These are phyloP conservation scores for Naganishia liquefaciens DNA, from an alignment of 1,284 basidiomycete species.

Conservation along the genomic window DNA sequence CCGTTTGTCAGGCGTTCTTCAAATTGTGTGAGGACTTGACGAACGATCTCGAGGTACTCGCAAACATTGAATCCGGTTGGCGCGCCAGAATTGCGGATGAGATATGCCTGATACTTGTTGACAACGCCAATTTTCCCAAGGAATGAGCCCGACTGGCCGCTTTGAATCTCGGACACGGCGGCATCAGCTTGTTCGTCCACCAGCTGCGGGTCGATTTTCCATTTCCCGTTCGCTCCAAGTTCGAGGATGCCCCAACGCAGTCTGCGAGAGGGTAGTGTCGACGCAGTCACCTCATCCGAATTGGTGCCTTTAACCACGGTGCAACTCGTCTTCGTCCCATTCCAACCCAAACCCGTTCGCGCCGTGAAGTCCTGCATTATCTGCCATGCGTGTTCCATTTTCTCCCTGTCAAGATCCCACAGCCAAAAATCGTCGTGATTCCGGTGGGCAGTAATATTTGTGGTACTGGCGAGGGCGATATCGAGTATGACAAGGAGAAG, in stretches of 20 bases:
- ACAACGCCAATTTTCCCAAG: constrained; percentile 27
- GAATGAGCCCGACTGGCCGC: constrained; percentile 7
- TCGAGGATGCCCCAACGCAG: constrained; percentile 25
- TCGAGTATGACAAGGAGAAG: constrained; percentile 27
- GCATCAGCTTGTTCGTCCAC: constrained; percentile 10
- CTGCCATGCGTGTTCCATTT: constrained; percentile 11
- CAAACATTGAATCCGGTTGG: constrained; percentile 20
- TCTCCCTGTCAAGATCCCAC: constrained; percentile 14
- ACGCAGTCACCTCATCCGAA: neutral
- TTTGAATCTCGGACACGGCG: constrained; percentile 9
- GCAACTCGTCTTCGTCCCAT: constrained; percentile 25
- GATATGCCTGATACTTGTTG: constrained; percentile 28
- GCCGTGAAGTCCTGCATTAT: constrained; percentile 26
- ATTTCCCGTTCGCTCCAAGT: constrained; percentile 8
- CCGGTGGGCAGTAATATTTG: constrained; percentile 15
- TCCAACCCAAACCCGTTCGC: constrained; percentile 24
- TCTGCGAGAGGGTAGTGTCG: constrained; percentile 3
- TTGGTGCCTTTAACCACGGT: constrained; percentile 8
- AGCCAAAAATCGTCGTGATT: constrained; percentile 33
- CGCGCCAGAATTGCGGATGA: constrained; percentile 16
- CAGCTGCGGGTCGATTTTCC: constrained; percentile 14
- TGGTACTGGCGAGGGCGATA: constrained; percentile 14
- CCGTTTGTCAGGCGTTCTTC: constrained; percentile 12
- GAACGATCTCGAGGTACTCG: constrained; percentile 13
- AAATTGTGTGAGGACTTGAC: constrained; percentile 4